A percentile compares a stretch with the other conserved stretches of the same genome.
phyloP scores from a whole-genome alignment of 805 yeast species.

The Barnettozyma salicaria region DNA sequence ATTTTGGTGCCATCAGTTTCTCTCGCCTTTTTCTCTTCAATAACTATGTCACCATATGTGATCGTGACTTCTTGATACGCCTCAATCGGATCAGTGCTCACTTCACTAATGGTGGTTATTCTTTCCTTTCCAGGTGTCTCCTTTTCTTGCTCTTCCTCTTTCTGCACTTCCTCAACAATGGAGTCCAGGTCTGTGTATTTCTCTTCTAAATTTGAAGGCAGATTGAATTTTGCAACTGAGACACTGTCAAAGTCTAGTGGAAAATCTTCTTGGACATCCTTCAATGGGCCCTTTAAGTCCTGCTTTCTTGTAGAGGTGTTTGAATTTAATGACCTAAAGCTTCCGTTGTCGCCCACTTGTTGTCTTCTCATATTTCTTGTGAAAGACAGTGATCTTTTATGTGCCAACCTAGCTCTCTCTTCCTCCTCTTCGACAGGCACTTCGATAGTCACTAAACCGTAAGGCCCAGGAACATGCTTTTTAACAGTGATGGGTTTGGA shows the following conservation, averaged over 20 bases:
- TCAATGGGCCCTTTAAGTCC: constrained; percentile 16
- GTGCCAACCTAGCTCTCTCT: constrained; percentile 11
- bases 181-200: constrained; percentile 11
- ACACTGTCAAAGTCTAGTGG: constrained; percentile 10
- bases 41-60: too few relatives aligned
- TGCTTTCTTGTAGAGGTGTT: constrained; percentile 15
- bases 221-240: background rate
- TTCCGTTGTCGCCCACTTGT: constrained; percentile 9
- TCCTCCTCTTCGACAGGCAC: constrained; percentile 44
- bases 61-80: background rate
- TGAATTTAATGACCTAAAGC: constrained; percentile 12
- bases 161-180: constrained; percentile 15
- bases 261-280: constrained; percentile 20
- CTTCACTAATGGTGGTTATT: background rate
- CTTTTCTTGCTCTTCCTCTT: constrained; percentile 7
- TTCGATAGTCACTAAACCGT: constrained; percentile 63
- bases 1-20: too few relatives aligned
- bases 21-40: too few relatives aligned
- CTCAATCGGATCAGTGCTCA: background rate
- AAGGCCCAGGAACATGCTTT: constrained; percentile 67
- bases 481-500: constrained; percentile 44
- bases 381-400: constrained; percentile 6
- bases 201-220: background rate
- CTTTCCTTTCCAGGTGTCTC: constrained; percentile 5
- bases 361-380: constrained; percentile 3